Conservation (phyloP, 805 yeast species). For the Cyberlindnera lachancei region DNA sequence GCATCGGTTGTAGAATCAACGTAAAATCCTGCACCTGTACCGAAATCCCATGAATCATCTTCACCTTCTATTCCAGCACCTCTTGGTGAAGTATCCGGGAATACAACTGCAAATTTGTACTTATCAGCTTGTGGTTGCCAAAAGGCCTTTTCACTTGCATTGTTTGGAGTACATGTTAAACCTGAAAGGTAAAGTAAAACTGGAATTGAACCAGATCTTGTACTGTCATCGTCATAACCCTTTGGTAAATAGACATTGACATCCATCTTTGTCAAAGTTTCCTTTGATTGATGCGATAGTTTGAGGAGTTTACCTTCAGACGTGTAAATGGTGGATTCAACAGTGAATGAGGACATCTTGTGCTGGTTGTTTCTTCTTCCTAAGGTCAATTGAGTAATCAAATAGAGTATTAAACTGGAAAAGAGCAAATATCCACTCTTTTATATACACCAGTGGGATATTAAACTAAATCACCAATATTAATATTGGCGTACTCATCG, state of each 20-base stretch:
- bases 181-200: conserved; percentile 80
- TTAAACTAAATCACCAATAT: too few relatives aligned
- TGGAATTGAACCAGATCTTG: conserved; percentile 52
- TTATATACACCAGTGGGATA: too few relatives aligned
- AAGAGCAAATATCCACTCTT: too few relatives aligned
- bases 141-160: conserved; percentile 89
- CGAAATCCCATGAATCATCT: conserved; percentile 82
- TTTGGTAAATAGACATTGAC: conserved; percentile 80
- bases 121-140: conserved; percentile 74
- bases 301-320: conserved; percentile 76
- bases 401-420: too few relatives aligned
- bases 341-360: conserved; percentile 16
- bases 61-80: conserved; percentile 75
- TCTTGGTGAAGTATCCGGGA: conserved; percentile 96
- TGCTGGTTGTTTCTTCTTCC: not conserved
- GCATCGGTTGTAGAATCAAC: conserved; percentile 74
- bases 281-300: conserved; percentile 61
- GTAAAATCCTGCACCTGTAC: conserved; percentile 93
- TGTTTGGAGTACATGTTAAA: conserved; percentile 87
- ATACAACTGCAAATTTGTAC: conserved; percentile 80
- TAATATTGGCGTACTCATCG: too few relatives aligned
- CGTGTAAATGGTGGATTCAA: conserved; percentile 28
- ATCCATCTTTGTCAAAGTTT: conserved; percentile 67
- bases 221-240: conserved; percentile 25
- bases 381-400: not conserved